Evolutionary conservation across 2,329 filamentous ascomycete species (phyloP).

Genomic region (Hypomyces rosellus): DNA sequence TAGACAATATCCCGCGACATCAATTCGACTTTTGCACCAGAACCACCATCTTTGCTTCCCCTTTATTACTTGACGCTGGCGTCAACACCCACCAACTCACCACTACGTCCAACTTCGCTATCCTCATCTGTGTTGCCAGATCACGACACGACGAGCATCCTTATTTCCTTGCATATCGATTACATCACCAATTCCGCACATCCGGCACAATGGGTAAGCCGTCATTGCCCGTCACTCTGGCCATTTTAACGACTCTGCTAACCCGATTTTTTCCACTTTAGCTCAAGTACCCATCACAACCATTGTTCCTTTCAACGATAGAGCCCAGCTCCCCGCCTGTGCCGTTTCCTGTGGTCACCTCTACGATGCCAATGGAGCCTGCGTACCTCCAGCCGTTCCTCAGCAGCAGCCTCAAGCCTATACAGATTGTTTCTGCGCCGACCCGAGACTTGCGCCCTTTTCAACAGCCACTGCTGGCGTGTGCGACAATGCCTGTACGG

Average conservation of each 20-base stretch:
- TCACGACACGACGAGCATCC: too few relatives aligned
- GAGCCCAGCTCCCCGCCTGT: constrained; percentile 51
- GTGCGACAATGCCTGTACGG: constrained; percentile 55
- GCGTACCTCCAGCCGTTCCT: constrained; percentile 53
- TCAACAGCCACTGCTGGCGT: constrained; percentile 50
- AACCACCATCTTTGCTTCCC: not conserved
- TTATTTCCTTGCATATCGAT: too few relatives aligned
- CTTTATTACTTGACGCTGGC: not conserved
- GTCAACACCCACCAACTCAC: constrained; percentile 8
- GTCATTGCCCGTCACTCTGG: not conserved
- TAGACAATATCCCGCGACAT: too few relatives aligned
- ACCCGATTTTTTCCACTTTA: not conserved
- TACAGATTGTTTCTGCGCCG: constrained; percentile 68
- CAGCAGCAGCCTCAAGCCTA: constrained; percentile 47
- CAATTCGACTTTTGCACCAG: too few relatives aligned
- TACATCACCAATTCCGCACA: not conserved
- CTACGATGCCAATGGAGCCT: constrained; percentile 64
- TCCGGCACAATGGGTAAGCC: constrained; percentile 30
- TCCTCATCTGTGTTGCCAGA: too few relatives aligned
- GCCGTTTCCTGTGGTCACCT: constrained; percentile 53
- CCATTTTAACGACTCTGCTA: not conserved
- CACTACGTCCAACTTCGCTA: too few relatives aligned
- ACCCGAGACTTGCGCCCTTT: constrained; percentile 52
- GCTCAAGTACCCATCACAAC: constrained; percentile 34
- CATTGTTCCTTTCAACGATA: constrained; percentile 47